Base-by-base conservation (phyloP, 164 flowering plant genomes). In the Nymphaea colorata region DNA sequence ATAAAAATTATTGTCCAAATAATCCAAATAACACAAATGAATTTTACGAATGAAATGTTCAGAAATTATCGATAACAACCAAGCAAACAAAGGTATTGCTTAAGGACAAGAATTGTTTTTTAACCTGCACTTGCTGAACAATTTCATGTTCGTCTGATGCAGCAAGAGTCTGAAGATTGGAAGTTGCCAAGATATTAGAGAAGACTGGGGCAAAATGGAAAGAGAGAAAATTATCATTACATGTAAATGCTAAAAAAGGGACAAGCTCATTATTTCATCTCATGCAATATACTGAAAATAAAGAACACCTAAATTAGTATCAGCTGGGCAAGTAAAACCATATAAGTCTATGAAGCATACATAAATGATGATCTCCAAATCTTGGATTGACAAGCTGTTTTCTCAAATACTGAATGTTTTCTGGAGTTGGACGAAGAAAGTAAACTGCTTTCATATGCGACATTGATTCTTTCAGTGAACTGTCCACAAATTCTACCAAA, bases 141-240 rank as follows among this genome's bases (percentile, higher is more conserved):
- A 84, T 86, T 82, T 94, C 99, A 47, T 85, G 93, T 67, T 94
- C 99, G 76, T 94, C 99, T 25, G 98, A 83, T 81, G 91, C 99
- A 55, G 99, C 99, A 64, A 94, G 79, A 62, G 82, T 76, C 78
- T 91, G 98, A 79, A 94, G 80, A 73, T 90, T 95, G 8, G 89
- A 84, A 44, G 85, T 90, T 80, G 86, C 84, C 85, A 94, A 74
- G 66, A 94, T 82, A 79, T 94, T 91, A 70, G 97, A 94, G 79
- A 94, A 94, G 78, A 89, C 98, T 94, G 93, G 67, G 51, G 51
- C 5, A 45, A 12, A 44, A 16, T 16, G n/a, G 15, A 61, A 5
- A 61, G 2, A 61, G 6, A 5, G 5, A 61, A 61, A 61, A 16
- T 61, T 15, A 61, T 16, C 17, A 16, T 5, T 16, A 61, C n/a